Conservation (phyloP, 2,329 filamentous ascomycete genomes). For the Sporothrix pallida region DNA sequence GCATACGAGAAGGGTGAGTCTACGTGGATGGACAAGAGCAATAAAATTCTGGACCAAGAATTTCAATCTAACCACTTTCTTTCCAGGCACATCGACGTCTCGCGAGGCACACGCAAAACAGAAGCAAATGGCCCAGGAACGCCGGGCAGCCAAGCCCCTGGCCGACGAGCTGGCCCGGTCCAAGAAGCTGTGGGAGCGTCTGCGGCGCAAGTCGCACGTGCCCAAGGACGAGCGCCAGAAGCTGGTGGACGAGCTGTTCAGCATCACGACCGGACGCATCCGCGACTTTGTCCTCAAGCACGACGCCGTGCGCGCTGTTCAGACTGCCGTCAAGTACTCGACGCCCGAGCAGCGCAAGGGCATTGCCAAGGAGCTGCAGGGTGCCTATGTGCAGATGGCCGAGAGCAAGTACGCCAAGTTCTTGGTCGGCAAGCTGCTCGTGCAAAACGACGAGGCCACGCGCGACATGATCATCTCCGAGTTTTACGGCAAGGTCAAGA, state of each 20-base stretch:
- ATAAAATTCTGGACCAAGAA: no score
- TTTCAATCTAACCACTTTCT: not conserved
- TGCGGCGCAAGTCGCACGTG: constrained; percentile 92
- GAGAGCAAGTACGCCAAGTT: constrained; percentile 99
- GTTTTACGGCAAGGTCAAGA: constrained; percentile 91
- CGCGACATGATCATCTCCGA: constrained; percentile 89
- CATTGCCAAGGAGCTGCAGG: constrained; percentile 86
- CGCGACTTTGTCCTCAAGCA: constrained; percentile 99
- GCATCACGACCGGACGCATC: constrained; percentile 87
- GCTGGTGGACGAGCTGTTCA: constrained; percentile 87
- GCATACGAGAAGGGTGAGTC: constrained; percentile 31
- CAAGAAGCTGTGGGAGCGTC: constrained; percentile 96
- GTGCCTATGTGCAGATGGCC: constrained; percentile 81
- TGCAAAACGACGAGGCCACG: constrained; percentile 87
- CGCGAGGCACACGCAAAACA: constrained; percentile 93
- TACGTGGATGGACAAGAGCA: not conserved
- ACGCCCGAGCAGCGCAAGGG: constrained; percentile 81
- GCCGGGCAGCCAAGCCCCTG: constrained; percentile 90
- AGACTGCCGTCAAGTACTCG: constrained; percentile 96
- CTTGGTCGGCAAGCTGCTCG: constrained; percentile 90
- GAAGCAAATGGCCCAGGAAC: constrained; percentile 83
- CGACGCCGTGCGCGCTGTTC: constrained; percentile 93
- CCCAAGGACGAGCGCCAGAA: constrained; percentile 85
- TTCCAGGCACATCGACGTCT: constrained; percentile 55
- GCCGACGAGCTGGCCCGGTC: constrained; percentile 85